Percentiles rank a stretch among this genome's conserved stretches.
Conservation (phyloP, 495 filamentous ascomycete species). For the Apodospora peruviana region DNA sequence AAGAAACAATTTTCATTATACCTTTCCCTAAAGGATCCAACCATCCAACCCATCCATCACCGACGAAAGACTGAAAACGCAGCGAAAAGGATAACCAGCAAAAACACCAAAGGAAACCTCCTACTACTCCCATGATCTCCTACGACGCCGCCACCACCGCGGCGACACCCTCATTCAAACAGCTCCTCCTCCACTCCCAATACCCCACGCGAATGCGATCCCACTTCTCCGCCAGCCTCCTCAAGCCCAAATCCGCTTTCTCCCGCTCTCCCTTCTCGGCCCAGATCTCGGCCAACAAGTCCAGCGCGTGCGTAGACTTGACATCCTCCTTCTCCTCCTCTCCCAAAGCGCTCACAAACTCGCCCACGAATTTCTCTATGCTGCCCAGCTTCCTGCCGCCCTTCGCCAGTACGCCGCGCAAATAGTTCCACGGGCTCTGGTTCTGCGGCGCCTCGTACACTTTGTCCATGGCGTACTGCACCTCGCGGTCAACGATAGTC, state of each 20-base stretch:
- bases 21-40: no score
- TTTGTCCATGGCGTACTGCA: conserved; percentile 63
- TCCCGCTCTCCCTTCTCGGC: conserved; percentile 53
- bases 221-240: conserved; percentile 73
- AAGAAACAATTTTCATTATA: no score
- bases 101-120: no score
- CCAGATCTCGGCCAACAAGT: conserved; percentile 80
- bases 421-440: conserved; percentile 87
- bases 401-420: conserved; percentile 68
- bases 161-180: conserved; percentile 10
- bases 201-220: conserved; percentile 88
- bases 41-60: no score
- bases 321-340: conserved; percentile 43
- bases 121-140: no score
- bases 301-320: conserved; percentile 79
- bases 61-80: no score
- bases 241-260: conserved; percentile 58
- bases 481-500: conserved; percentile 66
- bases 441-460: conserved; percentile 84
- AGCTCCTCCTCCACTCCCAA: conserved; percentile 72
- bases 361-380: conserved; percentile 58
- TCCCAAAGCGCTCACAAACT: conserved; percentile 55
- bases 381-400: conserved; percentile 50
- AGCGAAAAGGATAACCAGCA: no score
- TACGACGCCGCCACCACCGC: no score